Evolutionary conservation across 495 filamentous ascomycete genomes (phyloP).

Genomic region (Aspergillus affinis): DNA sequence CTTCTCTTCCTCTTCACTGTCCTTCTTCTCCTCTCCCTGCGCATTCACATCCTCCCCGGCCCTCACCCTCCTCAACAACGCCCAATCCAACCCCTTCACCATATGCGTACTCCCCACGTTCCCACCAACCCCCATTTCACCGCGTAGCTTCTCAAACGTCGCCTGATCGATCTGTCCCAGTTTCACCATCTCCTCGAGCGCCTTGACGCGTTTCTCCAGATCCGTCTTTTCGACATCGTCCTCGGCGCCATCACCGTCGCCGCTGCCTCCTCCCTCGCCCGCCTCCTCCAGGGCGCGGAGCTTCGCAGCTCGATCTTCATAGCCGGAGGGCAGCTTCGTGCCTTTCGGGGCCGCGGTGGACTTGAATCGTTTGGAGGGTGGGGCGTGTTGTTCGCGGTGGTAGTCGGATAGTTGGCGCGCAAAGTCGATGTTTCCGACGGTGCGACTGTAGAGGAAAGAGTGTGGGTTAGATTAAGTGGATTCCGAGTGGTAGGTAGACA

Average conservation of each 20-base stretch:
- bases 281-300: constrained; percentile 29
- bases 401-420: constrained; percentile 82
- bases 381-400: constrained; percentile 49
- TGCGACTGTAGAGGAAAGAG: constrained; percentile 54
- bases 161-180: constrained; percentile 74
- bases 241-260: not conserved
- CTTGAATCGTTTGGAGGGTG: constrained; percentile 65
- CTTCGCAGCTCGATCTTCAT: constrained; percentile 80
- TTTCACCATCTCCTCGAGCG: constrained; percentile 80
- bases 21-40: constrained; percentile 22
- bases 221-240: constrained; percentile 34
- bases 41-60: constrained; percentile 67
- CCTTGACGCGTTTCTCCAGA: constrained; percentile 65
- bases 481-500: not conserved
- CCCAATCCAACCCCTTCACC: constrained; percentile 88
- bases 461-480: not conserved
- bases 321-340: constrained; percentile 72
- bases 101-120: constrained; percentile 78
- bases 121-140: constrained; percentile 75
- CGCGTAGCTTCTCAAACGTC: constrained; percentile 69
- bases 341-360: constrained; percentile 82
- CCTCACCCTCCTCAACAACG: constrained; percentile 70
- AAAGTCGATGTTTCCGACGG: constrained; percentile 70
- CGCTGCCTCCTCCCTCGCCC: constrained; percentile 29
- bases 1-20: constrained; percentile 21